Conservation (phyloP, 2,329 filamentous ascomycete genomes). For the Paecilomyces fulvus region DNA sequence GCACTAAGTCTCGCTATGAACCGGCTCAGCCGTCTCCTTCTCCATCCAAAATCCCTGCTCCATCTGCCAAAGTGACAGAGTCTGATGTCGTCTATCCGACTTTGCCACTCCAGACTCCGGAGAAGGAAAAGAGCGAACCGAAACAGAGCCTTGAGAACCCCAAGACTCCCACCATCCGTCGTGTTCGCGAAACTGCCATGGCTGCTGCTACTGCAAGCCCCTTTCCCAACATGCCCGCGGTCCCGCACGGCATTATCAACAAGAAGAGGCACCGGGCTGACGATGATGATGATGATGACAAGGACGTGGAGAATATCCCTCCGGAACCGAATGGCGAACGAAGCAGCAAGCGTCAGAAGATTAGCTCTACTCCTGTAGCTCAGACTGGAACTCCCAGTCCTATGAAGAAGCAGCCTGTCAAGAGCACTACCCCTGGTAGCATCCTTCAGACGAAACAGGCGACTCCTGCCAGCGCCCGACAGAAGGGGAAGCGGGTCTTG, state of each 20-base stretch:
- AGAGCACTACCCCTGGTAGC: constrained; percentile 5
- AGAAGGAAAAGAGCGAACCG: constrained; percentile 13
- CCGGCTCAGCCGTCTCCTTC: constrained; percentile 31
- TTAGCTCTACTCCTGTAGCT: constrained; percentile 16
- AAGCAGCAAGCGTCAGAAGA: constrained; percentile 28
- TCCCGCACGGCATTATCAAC: constrained; percentile 28
- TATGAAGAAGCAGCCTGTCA: constrained; percentile 19
- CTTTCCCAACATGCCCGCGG: constrained; percentile 24
- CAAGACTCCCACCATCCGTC: constrained; percentile 31
- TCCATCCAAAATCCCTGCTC: constrained; percentile 29
- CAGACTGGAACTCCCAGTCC: constrained; percentile 21
- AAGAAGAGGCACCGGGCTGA: constrained; percentile 24
- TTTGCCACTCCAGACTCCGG: constrained; percentile 30
- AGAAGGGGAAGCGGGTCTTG: constrained; percentile 24
- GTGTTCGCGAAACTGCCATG: constrained; percentile 27
- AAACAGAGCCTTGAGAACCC: constrained; percentile 7
- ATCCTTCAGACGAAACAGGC: constrained; percentile 21
- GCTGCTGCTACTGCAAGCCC: constrained; percentile 7
- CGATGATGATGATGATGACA: constrained; percentile 7
- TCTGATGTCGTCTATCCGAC: constrained; percentile 29
- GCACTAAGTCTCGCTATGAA: constrained; percentile 45
- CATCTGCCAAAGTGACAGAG: constrained; percentile 10
- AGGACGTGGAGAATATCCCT: constrained; percentile 9
- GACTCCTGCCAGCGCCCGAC: constrained; percentile 22
- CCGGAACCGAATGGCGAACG: constrained; percentile 23